Conservation (phyloP, 1,284 basidiomycete genomes). For the Sphagnurus paluster region DNA sequence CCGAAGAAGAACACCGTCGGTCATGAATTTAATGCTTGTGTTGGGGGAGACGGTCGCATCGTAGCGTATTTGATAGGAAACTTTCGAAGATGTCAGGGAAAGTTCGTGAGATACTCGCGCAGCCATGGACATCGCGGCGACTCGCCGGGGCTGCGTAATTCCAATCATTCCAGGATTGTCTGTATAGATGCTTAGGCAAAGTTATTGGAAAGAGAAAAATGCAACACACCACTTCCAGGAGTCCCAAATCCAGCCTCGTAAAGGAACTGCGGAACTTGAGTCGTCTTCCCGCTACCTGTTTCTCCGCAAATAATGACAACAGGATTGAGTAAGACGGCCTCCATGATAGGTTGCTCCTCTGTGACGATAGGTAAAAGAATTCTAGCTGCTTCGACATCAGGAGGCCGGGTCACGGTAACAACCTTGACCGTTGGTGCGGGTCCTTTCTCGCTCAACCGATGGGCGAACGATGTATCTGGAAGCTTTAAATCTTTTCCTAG, state of each 20-base stretch:
- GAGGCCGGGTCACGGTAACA: constrained; percentile 68
- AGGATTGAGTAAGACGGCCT: constrained; percentile 85
- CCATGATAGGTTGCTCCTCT: constrained; percentile 95
- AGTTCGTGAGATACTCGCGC: constrained; percentile 90
- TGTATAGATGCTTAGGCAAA: constrained; percentile 30
- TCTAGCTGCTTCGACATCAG: constrained; percentile 78
- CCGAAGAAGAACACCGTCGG: constrained; percentile 94
- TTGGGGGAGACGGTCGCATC: constrained; percentile 88
- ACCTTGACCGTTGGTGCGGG: constrained; percentile 36
- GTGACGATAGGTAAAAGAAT: constrained; percentile 87
- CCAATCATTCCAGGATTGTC: constrained; percentile 99
- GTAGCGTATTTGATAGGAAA: constrained; percentile 98
- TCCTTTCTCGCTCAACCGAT: constrained; percentile 45
- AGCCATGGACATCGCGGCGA: constrained; percentile 97
- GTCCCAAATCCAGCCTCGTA: constrained; percentile 96
- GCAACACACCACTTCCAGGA: constrained; percentile 66
- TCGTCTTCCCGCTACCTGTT: constrained; percentile 98
- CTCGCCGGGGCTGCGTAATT: constrained; percentile 95
- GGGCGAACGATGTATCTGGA: constrained; percentile 61
- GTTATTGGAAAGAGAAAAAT: not conserved
- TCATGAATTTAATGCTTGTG: constrained; percentile 99
- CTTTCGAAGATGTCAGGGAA: constrained; percentile 73
- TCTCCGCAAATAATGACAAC: constrained; percentile 95
- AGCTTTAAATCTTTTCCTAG: constrained; percentile 66
- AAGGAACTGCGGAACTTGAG: constrained; percentile 95